Conservation (phyloP, 2,329 filamentous ascomycete genomes). For the Endoconidiophora laricicola region DNA sequence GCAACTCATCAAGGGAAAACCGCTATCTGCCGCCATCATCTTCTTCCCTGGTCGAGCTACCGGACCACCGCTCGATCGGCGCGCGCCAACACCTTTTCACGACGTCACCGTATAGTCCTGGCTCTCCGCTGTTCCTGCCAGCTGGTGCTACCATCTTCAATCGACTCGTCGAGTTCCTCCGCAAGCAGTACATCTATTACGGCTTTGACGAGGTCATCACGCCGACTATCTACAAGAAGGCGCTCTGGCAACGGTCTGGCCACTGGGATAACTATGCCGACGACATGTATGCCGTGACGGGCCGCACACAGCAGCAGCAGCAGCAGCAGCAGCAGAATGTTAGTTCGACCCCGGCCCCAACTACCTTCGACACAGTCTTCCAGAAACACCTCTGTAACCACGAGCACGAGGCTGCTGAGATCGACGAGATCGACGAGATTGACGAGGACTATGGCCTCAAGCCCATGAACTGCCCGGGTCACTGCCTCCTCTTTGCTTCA, state of each 20-base stretch:
- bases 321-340: background rate
- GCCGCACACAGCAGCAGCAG: slow-evolving; percentile 22
- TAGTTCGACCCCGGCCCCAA: background rate
- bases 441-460: slow-evolving; percentile 67
- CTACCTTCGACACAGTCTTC: background rate
- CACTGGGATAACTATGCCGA: slow-evolving; percentile 83
- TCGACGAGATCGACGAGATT: background rate
- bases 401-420: slow-evolving; percentile 22
- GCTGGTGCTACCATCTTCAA: slow-evolving; percentile 73
- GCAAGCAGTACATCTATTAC: slow-evolving; percentile 68
- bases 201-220: slow-evolving; percentile 82
- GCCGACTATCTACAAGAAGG: slow-evolving; percentile 79
- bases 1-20: background rate
- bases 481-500: slow-evolving; percentile 69
- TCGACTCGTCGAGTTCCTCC: slow-evolving; percentile 63
- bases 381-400: slow-evolving; percentile 18
- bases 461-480: slow-evolving; percentile 86
- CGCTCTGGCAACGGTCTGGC: slow-evolving; percentile 70
- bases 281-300: slow-evolving; percentile 75
- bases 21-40: background rate
- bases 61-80: slow-evolving; percentile 45
- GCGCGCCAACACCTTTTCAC: slow-evolving; percentile 61
- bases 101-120: slow-evolving; percentile 63
- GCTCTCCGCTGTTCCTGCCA: slow-evolving; percentile 70
- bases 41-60: slow-evolving; percentile 10